Evolutionary conservation across 371 early-diverging fungal species (phyloP).

Genomic region (Mortierella sp.): DNA sequence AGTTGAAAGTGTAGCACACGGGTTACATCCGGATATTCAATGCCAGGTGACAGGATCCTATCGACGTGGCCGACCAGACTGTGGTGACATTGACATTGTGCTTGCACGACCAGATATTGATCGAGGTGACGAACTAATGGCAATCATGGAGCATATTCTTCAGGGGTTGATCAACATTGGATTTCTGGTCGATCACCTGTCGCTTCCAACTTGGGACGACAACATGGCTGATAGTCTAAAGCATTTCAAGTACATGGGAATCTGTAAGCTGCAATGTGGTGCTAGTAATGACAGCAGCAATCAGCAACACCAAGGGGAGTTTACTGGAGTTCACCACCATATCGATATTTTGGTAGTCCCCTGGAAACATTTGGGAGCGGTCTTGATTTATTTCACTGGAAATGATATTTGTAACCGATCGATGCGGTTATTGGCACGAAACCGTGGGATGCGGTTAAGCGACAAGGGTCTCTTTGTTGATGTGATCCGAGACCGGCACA

Average conservation of each 20-base stretch:
- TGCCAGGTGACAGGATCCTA: conserved; percentile 45
- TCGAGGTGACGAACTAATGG: conserved; percentile 27
- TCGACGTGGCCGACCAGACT: conserved; percentile 44
- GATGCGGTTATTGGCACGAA: conserved; percentile 35
- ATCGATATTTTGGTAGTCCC: conserved; percentile 50
- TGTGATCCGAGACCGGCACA: conserved; percentile 22
- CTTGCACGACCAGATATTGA: conserved; percentile 32
- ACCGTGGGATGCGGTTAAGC: conserved; percentile 37
- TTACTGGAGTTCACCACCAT: conserved; percentile 16
- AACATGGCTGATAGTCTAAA: conserved; percentile 19
- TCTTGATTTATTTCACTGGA: conserved; percentile 38
- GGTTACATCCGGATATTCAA: conserved; percentile 34
- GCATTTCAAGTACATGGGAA: conserved; percentile 53
- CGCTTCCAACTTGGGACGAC: conserved; percentile 23
- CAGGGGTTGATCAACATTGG: conserved; percentile 16
- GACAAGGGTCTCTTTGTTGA: conserved; percentile 43
- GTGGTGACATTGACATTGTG: conserved; percentile 48
- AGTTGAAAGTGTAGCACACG: conserved; percentile 20
- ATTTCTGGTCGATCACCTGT: conserved; percentile 38
- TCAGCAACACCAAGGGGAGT: background rate
- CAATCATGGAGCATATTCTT: conserved; percentile 42
- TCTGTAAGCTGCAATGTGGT: conserved; percentile 21
- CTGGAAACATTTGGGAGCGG: conserved; percentile 31
- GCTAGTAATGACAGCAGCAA: too few relatives aligned
- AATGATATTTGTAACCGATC: conserved; percentile 47